phyloP scores from a whole-genome alignment of 169 alveolate genomes.

The Plasmodium falciparum region DNA sequence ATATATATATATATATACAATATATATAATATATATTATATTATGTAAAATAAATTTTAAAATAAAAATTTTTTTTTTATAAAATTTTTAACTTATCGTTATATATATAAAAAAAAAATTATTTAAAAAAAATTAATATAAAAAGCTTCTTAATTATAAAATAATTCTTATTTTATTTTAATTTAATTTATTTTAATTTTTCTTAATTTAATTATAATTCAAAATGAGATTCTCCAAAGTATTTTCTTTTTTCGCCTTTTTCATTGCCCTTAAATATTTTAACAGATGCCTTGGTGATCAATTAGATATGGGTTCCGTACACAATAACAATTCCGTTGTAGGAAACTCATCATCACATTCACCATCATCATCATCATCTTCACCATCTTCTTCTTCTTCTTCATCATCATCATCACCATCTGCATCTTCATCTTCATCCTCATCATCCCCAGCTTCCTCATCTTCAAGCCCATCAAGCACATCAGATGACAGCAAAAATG shows the following conservation, averaged over 20 bases:
- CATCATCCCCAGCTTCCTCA: constrained; percentile 34
- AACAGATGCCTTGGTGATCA: constrained; percentile 30
- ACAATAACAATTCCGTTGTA: background rate
- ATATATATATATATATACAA: no score
- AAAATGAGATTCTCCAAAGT: constrained; percentile 51
- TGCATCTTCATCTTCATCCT: background rate
- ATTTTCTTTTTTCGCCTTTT: constrained; percentile 10
- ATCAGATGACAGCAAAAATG: constrained; percentile 20
- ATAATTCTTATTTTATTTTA: no score
- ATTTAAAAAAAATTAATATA: no score
- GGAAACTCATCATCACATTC: no score
- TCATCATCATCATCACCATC: constrained; percentile 12
- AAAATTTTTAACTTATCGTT: no score
- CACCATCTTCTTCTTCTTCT: constrained; percentile 1
- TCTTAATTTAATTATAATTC: background rate
- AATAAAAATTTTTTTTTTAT: no score
- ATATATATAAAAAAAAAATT: no score
- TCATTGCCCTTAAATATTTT: constrained; percentile 36
- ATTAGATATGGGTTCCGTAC: background rate
- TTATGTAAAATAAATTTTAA: no score
- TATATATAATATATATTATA: no score
- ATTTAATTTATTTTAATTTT: no score
- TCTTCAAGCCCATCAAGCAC: constrained; percentile 7
- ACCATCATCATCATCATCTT: background rate
- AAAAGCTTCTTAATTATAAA: no score